Conservation (phyloP, 768 basidiomycete genomes). For the Calocera viscosa region DNA sequence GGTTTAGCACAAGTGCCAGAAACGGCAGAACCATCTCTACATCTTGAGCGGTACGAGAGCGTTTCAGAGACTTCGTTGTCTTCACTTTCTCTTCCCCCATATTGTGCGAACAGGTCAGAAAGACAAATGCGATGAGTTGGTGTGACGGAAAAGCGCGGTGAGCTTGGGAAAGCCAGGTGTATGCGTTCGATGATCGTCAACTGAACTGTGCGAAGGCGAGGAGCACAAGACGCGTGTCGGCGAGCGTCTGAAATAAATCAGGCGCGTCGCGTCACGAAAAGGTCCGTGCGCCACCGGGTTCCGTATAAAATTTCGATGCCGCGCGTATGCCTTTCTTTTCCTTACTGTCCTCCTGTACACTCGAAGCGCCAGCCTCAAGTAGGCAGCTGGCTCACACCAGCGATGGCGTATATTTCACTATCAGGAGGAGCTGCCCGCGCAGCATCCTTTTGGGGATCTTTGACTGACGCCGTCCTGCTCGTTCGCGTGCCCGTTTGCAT, state of each 20-base stretch:
- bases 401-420: slow-evolving; percentile 8
- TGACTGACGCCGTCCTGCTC: neutral
- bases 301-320: neutral
- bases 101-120: neutral
- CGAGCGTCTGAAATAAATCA: slow-evolving; percentile 5
- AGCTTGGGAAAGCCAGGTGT: neutral
- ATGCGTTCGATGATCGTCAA: neutral
- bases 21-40: neutral
- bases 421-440: slow-evolving; percentile 4
- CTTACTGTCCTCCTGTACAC: slow-evolving; percentile 1
- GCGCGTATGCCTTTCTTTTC: neutral
- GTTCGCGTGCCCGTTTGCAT: neutral
- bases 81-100: neutral
- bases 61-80: neutral
- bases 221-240: neutral
- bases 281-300: neutral
- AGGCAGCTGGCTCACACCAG: neutral
- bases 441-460: neutral
- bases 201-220: neutral
- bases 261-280: slow-evolving; percentile 3
- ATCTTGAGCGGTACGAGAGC: neutral
- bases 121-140: neutral
- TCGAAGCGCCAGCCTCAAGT: slow-evolving; percentile 3
- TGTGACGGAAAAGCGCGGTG: neutral
- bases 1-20: too few species aligned